These are phyloP conservation scores for Erysiphe neolycopersici DNA, from an alignment of 2,329 filamentous ascomycete species.

Conservation along the genomic window DNA sequence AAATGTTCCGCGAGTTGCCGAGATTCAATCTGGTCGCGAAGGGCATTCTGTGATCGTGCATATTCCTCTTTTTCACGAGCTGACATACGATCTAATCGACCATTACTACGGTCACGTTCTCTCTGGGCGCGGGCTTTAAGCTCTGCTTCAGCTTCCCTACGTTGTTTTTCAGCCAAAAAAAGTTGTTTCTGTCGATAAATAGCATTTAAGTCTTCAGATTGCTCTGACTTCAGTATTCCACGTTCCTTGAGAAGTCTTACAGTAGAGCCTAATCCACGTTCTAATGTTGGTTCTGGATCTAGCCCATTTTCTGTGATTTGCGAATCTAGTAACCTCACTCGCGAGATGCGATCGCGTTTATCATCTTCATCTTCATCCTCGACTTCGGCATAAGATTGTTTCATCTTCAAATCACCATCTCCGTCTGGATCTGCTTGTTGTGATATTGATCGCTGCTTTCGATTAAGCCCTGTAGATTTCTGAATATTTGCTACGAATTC, in stretches of 20 bases:
- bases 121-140: conserved; percentile 53
- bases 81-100: conserved; percentile 67
- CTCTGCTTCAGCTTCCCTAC: conserved; percentile 57
- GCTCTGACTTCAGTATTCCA: conserved; percentile 43
- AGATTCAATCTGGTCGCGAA: conserved; percentile 64
- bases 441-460: conserved; percentile 15
- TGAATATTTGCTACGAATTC: conserved; percentile 78
- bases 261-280: conserved; percentile 54
- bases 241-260: conserved; percentile 64
- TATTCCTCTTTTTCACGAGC: conserved; percentile 78
- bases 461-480: conserved; percentile 30
- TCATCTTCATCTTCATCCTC: conserved; percentile 21
- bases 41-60: conserved; percentile 64
- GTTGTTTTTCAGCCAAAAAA: conserved; percentile 56
- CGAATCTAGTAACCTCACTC: conserved; percentile 20
- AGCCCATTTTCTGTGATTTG: conserved; percentile 42
- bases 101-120: conserved; percentile 63
- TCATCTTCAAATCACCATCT: conserved; percentile 18
- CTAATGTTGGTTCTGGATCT: conserved; percentile 61
- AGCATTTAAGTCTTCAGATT: conserved; percentile 35
- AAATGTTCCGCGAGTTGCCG: conserved; percentile 65
- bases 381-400: conserved; percentile 13
- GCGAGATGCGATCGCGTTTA: conserved; percentile 23
- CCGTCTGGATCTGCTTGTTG: conserved; percentile 16
- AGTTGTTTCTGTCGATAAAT: conserved; percentile 43